Base-by-base conservation (phyloP, 352 stramenopile genomes). In the Phytophthora foliorum region DNA sequence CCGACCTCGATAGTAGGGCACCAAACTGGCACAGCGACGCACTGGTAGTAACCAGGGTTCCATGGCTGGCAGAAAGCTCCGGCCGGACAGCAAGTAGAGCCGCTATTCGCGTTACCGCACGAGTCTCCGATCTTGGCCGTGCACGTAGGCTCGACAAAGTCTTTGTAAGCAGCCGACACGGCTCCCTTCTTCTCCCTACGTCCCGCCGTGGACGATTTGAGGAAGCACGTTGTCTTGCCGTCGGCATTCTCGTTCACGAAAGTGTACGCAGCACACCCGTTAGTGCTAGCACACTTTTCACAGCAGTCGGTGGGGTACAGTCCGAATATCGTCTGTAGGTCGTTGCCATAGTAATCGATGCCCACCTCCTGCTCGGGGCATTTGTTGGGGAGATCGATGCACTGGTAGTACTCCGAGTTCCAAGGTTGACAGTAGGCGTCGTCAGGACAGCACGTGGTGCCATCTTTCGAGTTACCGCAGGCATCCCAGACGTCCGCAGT, bases 171-270 rank as follows among this genome's bases (percentile, higher is more conserved):
- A 16, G 65, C 78, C 11, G 81, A 86, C n/a, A 84, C 72, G 0
- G 74, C 78, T 14, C 78, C 81, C 34, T 70, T 77, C 60, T 84
- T 78, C 50, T 68, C 64, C 16, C 24, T 49, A 27, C 76, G 59
- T 7, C 61, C 75, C 0, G 22, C 24, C 1, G 57, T 59, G 11
- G 78, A 74, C 16, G 42, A 72, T 53, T 90, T 89, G 32, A 90
- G 66, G 66, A 88, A 90, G 58, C 82, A 90, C 17, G 70, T 71
- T 1, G 77, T 70, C 57, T 77, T 77, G 16, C 81, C 80, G 39
- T 88, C 75, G n/a, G 72, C 31, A 51, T 90, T 84, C 59, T 86
- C 74, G 69, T 88, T 91, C 29, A 88, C 68, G 44, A 87, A 91
- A 21, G 81, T 89, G 75, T 79, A 90, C 8, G 66, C 56, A 38